Percentiles rank a stretch among this genome's conserved stretches.
Conservation (phyloP, 257 asterid species). For the Plantago major region DNA sequence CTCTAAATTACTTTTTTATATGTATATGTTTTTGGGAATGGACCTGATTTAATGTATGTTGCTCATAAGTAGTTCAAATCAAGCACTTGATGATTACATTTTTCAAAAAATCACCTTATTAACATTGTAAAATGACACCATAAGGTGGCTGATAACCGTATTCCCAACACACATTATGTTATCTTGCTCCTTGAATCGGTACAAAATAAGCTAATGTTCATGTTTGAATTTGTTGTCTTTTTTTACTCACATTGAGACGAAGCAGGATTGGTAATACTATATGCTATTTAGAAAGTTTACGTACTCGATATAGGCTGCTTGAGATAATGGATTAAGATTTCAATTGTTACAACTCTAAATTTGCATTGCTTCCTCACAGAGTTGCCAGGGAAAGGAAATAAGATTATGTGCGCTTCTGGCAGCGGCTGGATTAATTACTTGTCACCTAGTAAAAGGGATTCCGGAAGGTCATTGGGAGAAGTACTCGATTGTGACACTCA, state of each 20-base stretch:
- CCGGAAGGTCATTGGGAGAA: constrained; percentile 60
- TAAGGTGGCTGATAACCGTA: too few relatives aligned
- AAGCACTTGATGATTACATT: too few relatives aligned
- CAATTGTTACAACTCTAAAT: background rate
- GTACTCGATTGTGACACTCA: constrained; percentile 61
- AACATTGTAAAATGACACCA: too few relatives aligned
- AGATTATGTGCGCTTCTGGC: constrained; percentile 52
- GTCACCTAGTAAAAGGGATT: constrained; percentile 46
- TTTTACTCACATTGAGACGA: background rate
- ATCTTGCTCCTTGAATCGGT: too few relatives aligned
- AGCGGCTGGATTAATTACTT: constrained; percentile 63
- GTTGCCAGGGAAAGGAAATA: constrained; percentile 46
- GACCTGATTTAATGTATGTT: too few relatives aligned
- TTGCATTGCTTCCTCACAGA: constrained; percentile 38
- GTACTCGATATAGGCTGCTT: background rate
- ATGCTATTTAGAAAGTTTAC: background rate
- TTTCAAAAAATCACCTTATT: too few relatives aligned
- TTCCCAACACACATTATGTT: too few relatives aligned
- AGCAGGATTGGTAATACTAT: background rate
- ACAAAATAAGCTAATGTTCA: too few relatives aligned
- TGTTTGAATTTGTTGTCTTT: too few relatives aligned
- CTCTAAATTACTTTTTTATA: too few relatives aligned
- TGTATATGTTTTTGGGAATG: too few relatives aligned
- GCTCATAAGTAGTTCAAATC: too few relatives aligned
- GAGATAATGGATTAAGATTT: background rate